These are phyloP conservation scores for Rosellinia necatrix DNA, from an alignment of 2,329 filamentous ascomycete species.

Conservation along the genomic window DNA sequence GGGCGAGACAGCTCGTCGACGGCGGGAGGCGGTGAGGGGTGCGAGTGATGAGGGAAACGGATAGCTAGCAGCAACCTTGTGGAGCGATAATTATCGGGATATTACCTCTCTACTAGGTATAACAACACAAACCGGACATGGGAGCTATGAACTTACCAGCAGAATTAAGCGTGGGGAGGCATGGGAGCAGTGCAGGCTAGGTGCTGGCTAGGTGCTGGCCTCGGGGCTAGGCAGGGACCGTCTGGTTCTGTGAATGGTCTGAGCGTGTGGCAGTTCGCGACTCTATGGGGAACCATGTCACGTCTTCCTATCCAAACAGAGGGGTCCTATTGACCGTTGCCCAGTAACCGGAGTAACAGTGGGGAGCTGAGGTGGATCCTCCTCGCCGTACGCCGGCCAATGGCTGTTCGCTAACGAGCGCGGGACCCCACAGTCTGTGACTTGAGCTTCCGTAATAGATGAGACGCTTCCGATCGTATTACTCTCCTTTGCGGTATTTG, in stretches of 20 bases:
- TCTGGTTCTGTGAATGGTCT: too few relatives aligned
- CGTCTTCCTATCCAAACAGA: slow-evolving; percentile 30
- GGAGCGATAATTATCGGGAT: too few relatives aligned
- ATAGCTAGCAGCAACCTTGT: slow-evolving; percentile 17
- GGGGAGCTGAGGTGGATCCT: slow-evolving; percentile 5
- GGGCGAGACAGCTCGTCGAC: slow-evolving; percentile 9
- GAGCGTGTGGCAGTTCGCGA: slow-evolving; percentile 11
- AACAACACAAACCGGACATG: slow-evolving; percentile 8
- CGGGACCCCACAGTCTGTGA: too few relatives aligned
- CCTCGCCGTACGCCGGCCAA: background rate
- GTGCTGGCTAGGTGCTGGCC: background rate
- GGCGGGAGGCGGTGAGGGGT: slow-evolving; percentile 3
- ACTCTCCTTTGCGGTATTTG: too few relatives aligned
- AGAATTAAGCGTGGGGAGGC: slow-evolving; percentile 1
- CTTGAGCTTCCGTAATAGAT: too few relatives aligned
- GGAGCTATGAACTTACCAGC: background rate
- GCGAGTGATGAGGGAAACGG: background rate
- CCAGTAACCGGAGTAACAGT: slow-evolving; percentile 37
- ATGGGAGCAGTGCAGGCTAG: background rate
- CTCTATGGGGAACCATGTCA: slow-evolving; percentile 12
- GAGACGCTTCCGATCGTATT: too few relatives aligned
- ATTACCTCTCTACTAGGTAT: background rate
- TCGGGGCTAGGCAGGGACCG: too few relatives aligned
- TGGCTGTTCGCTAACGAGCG: too few relatives aligned
- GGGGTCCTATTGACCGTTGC: slow-evolving; percentile 34